A percentile compares a stretch with the other conserved stretches of the same genome.
Conservation (phyloP, 192 early-diverging fungal genomes). For the Coemansia sp. region DNA sequence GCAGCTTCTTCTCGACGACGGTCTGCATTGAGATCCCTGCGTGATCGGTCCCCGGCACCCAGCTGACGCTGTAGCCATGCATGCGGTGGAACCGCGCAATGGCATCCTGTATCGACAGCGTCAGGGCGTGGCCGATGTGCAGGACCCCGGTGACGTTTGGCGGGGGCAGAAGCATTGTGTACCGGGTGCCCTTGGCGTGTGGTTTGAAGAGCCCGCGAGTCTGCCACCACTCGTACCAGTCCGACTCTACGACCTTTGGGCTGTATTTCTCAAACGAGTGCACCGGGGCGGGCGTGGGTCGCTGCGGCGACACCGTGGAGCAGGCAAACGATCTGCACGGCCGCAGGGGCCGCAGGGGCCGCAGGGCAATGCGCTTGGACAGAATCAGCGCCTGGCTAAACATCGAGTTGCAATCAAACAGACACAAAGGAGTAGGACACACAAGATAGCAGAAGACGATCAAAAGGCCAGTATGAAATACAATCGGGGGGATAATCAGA, state of each 20-base stretch:
- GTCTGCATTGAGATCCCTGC: constrained; percentile 97
- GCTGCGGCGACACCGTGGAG: no score
- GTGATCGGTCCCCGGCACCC: constrained; percentile 96
- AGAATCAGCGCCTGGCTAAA: no score
- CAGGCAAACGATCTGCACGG: no score
- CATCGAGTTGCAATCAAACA: no score
- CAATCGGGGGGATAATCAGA: no score
- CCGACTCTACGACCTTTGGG: constrained; percentile 67
- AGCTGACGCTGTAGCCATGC: constrained; percentile 84
- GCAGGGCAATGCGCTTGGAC: no score
- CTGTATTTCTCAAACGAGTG: constrained; percentile 43
- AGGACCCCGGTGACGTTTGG: constrained; percentile 97
- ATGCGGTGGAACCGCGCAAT: constrained; percentile 80
- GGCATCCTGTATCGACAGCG: constrained; percentile 81
- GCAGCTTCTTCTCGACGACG: constrained; percentile 88
- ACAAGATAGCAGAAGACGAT: no score
- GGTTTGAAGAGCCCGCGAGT: constrained; percentile 61
- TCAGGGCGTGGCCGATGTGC: constrained; percentile 92
- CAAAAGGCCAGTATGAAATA: no score
- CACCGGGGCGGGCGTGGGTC: constrained; percentile 14
- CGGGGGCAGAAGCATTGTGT: constrained; percentile 89
- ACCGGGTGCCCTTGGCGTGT: constrained; percentile 48
- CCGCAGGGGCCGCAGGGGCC: no score
- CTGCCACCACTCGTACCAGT: constrained; percentile 98
- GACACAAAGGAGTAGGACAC: no score